These are phyloP conservation scores for Colletotrichum simmondsii DNA, from an alignment of 2,329 filamentous ascomycete species.

Conservation along the genomic window DNA sequence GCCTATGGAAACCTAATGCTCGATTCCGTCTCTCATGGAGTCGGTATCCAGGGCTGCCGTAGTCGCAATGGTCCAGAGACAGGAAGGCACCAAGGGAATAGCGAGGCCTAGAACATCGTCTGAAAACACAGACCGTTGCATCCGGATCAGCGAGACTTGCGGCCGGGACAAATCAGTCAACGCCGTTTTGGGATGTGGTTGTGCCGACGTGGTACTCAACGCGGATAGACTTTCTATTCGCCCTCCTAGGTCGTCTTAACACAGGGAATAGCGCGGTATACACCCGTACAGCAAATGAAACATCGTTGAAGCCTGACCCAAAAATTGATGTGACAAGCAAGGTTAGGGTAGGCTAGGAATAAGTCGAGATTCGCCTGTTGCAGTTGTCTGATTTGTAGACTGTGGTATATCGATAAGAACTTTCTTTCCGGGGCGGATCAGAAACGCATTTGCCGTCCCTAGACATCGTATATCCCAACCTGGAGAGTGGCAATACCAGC, in stretches of 20 bases:
- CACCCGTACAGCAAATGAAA: conserved; percentile 8
- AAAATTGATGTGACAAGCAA: not conserved
- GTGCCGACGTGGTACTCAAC: conserved; percentile 14
- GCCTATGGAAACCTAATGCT: not conserved
- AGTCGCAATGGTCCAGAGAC: not conserved
- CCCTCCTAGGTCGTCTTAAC: not conserved
- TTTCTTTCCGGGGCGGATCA: not conserved
- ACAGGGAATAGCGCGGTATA: not conserved
- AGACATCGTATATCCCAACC: not conserved
- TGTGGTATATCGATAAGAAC: not conserved
- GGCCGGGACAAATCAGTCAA: conserved; percentile 1
- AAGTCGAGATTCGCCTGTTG: not conserved
- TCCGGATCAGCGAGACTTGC: conserved; percentile 4
- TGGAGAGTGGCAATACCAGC: not conserved
- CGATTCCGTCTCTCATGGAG: not conserved
- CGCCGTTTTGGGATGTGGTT: not conserved
- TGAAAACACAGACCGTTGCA: conserved; percentile 19
- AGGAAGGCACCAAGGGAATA: not conserved
- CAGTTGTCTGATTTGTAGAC: not conserved
- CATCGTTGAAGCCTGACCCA: conserved; percentile 19
- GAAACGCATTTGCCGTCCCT: not conserved
- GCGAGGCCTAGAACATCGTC: conserved; percentile 14
- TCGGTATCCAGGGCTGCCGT: not conserved
- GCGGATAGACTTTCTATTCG: conserved; percentile 25
- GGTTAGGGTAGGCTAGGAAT: too few species aligned